Conservation (phyloP, 495 filamentous ascomycete genomes). For the Neurospora tetrasperma region DNA sequence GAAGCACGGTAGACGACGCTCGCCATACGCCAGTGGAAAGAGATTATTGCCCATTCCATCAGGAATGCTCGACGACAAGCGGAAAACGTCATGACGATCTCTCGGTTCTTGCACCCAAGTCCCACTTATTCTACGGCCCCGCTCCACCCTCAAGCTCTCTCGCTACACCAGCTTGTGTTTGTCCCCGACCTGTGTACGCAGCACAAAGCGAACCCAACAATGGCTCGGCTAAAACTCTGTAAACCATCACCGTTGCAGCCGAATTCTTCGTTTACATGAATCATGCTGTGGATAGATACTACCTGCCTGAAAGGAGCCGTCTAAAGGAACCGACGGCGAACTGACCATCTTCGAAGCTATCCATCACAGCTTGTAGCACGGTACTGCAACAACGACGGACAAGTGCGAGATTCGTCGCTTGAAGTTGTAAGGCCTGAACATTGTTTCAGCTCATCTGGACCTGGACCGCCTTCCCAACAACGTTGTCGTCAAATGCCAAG, state of each 20-base stretch:
- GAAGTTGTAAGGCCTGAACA: too few species aligned
- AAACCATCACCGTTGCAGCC: neutral
- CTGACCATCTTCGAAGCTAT: neutral
- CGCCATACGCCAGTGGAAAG: neutral
- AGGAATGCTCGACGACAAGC: neutral
- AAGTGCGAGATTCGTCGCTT: too few species aligned
- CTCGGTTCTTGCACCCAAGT: neutral
- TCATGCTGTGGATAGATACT: neutral
- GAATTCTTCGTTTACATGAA: neutral
- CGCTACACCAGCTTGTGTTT: neutral
- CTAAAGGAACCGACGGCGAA: neutral
- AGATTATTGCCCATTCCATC: neutral
- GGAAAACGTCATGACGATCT: neutral
- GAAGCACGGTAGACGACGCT: neutral
- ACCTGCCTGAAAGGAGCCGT: neutral
- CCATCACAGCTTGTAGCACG: neutral
- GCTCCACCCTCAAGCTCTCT: neutral
- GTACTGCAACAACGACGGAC: neutral
- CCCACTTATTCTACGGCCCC: neutral
- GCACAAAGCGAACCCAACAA: neutral
- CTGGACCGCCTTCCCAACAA: neutral
- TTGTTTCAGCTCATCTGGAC: neutral
- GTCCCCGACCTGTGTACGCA: neutral
- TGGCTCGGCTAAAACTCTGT: neutral
- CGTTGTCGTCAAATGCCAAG: conserved; percentile 7